phyloP scores from a whole-genome alignment of 2,329 filamentous ascomycete genomes.

The Curvularia lunata region DNA sequence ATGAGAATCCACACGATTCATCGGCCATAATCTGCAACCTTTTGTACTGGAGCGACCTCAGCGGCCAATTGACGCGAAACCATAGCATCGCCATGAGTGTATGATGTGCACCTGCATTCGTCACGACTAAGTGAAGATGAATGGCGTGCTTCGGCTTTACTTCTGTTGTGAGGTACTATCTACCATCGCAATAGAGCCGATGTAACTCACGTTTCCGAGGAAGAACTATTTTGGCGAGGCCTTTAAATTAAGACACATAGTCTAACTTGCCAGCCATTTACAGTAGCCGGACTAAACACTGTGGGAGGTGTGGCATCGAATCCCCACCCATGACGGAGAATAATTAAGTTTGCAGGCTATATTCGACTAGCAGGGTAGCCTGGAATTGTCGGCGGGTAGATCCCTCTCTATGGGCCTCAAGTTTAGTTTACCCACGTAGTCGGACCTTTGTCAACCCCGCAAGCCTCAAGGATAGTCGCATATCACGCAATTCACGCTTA shows the following conservation, averaged over 20 bases:
- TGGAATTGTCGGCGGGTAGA: neutral
- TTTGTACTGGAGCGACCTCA: slow-evolving; percentile 1
- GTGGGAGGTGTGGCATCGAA: neutral
- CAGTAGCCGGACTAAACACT: neutral
- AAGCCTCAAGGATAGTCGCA: neutral
- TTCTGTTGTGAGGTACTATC: neutral
- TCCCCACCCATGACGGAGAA: neutral
- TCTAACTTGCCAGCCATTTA: neutral
- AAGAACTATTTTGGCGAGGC: no score
- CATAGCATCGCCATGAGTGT: neutral
- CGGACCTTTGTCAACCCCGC: neutral
- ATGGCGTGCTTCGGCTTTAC: slow-evolving; percentile 10
- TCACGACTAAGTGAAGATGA: neutral
- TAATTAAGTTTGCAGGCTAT: neutral
- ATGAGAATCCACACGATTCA: neutral
- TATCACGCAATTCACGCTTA: slow-evolving; percentile 16
- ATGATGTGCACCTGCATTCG: neutral
- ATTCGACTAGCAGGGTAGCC: neutral
- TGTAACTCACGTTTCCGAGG: no score
- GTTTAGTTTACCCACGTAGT: neutral
- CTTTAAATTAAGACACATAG: neutral
- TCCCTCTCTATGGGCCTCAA: neutral
- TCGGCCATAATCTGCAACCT: neutral
- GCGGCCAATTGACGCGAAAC: neutral
- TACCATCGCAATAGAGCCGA: neutral